A percentile compares a stretch with the other conserved stretches of the same genome.
Evolutionary conservation across 495 filamentous ascomycete genomes (phyloP).

Genomic region (Aspergillus hancockii): DNA sequence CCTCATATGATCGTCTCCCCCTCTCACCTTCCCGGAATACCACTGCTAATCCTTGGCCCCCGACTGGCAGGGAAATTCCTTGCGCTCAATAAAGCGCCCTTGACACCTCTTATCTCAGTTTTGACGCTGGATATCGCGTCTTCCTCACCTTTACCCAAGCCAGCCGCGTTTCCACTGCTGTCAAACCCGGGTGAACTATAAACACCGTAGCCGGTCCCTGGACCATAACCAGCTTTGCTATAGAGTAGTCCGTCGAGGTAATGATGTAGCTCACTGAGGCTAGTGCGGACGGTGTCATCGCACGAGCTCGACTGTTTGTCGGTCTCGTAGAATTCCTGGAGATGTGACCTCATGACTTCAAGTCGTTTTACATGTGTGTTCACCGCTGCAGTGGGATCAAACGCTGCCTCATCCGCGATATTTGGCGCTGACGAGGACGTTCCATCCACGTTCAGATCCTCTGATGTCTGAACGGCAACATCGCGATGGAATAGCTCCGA

Average conservation of each 20-base stretch:
- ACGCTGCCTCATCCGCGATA: constrained; percentile 13
- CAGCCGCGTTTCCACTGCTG: constrained; percentile 28
- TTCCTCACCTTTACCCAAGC: constrained; percentile 55
- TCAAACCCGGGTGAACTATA: constrained; percentile 35
- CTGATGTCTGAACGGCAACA: constrained; percentile 74
- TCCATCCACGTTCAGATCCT: constrained; percentile 20
- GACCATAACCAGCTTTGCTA: constrained; percentile 32
- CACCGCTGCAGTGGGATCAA: constrained; percentile 31
- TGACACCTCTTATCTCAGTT: constrained; percentile 86
- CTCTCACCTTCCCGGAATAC: constrained; percentile 15
- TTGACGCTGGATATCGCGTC: constrained; percentile 79
- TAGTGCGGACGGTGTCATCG: constrained; percentile 45
- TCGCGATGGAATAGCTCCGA: constrained; percentile 92
- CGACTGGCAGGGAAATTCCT: constrained; percentile 59
- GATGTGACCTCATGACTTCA: constrained; percentile 50
- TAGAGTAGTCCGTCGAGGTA: constrained; percentile 58
- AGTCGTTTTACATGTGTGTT: constrained; percentile 43
- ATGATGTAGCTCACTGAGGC: constrained; percentile 47
- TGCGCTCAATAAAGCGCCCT: constrained; percentile 85
- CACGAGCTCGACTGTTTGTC: constrained; percentile 45
- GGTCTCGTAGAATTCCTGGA: constrained; percentile 53
- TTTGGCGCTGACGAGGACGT: constrained; percentile 29
- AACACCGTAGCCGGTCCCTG: constrained; percentile 34
- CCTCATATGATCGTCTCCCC: neutral
- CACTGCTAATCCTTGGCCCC: constrained; percentile 31